phyloP scores from a whole-genome alignment of 2,329 filamentous ascomycete species.

The Cladophialophora yegresii region DNA sequence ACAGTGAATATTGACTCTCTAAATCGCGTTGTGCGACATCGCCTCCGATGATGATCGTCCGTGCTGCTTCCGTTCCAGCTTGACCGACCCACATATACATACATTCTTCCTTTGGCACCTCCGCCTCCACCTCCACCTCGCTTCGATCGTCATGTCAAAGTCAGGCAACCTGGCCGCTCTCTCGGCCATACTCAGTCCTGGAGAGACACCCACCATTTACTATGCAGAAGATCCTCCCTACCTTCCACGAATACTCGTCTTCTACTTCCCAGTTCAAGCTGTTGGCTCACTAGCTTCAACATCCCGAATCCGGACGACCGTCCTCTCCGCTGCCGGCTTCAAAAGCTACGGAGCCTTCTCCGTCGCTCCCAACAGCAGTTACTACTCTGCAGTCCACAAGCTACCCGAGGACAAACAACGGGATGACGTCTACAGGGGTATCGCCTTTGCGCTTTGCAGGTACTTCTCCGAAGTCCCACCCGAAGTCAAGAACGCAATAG shows the following conservation, averaged over 20 bases:
- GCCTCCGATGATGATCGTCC: constrained; percentile 5
- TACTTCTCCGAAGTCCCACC: constrained; percentile 88
- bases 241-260: constrained; percentile 80
- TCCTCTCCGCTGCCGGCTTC: constrained; percentile 86
- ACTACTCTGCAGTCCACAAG: constrained; percentile 86
- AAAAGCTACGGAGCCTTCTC: constrained; percentile 89
- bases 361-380: constrained; percentile 85
- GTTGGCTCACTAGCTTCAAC: constrained; percentile 83
- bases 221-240: constrained; percentile 79
- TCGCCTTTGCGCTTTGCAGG: constrained; percentile 90
- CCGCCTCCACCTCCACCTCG: neutral
- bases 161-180: constrained; percentile 36
- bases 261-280: constrained; percentile 88
- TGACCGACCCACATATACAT: constrained; percentile 9
- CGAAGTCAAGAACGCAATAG: constrained; percentile 71
- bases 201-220: constrained; percentile 65
- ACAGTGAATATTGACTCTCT: neutral
- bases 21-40: neutral
- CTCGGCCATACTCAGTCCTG: constrained; percentile 32
- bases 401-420: constrained; percentile 93
- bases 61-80: constrained; percentile 1
- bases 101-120: neutral
- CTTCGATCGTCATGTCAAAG: constrained; percentile 34
- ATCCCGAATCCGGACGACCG: constrained; percentile 90
- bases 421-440: constrained; percentile 84